Evolutionary conservation across 78 protist genomes (phyloP).

Genomic region (Salpingoeca rosetta): DNA sequence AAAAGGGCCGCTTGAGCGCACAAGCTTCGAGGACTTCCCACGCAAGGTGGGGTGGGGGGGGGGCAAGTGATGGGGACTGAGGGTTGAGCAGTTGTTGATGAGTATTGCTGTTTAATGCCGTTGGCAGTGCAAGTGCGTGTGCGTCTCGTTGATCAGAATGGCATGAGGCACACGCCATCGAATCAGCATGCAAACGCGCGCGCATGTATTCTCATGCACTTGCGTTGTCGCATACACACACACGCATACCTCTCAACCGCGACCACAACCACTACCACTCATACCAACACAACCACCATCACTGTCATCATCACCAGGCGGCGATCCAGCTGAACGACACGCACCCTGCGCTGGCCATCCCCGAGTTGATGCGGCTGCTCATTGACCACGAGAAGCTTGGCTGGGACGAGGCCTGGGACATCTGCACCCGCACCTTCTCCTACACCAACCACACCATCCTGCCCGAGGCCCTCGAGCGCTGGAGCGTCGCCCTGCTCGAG

Average conservation of each 20-base stretch:
- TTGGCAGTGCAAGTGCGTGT: too few relatives aligned
- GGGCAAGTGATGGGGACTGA: too few relatives aligned
- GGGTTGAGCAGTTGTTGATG: too few relatives aligned
- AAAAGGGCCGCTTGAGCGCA: neutral
- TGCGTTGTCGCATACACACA: too few relatives aligned
- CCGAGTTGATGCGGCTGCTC: slow-evolving; percentile 75
- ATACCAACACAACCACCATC: slow-evolving; percentile 23
- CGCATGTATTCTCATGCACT: too few relatives aligned
- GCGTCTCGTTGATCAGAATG: too few relatives aligned
- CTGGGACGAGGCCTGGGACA: slow-evolving; percentile 83
- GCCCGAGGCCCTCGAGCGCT: slow-evolving; percentile 94
- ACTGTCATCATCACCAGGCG: slow-evolving; percentile 37
- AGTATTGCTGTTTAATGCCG: too few relatives aligned
- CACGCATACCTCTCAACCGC: neutral
- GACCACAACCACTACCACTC: neutral
- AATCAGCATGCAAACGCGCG: too few relatives aligned
- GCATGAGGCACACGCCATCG: too few relatives aligned
- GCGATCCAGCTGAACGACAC: slow-evolving; percentile 94
- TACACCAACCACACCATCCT: slow-evolving; percentile 97
- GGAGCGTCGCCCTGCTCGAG: slow-evolving; percentile 80
- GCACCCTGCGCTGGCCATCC: slow-evolving; percentile 87
- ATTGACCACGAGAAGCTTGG: slow-evolving; percentile 66
- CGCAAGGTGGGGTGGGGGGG: too few relatives aligned
- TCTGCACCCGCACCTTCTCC: slow-evolving; percentile 56
- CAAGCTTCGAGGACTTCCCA: neutral